Conservation (phyloP, 148 eudicot genomes). For the Chenopodium album region DNA sequence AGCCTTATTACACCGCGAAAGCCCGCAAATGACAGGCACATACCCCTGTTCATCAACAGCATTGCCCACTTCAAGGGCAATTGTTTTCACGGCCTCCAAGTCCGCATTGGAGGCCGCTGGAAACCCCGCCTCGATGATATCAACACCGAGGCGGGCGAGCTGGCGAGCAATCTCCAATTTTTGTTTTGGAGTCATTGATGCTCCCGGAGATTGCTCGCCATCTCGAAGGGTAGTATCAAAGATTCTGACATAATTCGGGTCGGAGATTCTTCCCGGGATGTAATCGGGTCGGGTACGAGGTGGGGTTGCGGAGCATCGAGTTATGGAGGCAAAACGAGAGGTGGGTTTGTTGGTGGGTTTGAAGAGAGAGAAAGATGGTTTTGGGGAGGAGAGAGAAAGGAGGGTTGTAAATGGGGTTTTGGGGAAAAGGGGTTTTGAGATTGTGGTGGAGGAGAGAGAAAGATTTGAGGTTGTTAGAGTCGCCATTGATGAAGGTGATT, state of each 20-base stretch:
- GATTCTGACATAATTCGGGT: conserved; percentile 68
- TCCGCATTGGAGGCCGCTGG: conserved; percentile 86
- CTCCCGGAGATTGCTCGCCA: conserved; percentile 97
- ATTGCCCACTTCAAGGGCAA: conserved; percentile 71
- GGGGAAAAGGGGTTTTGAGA: not conserved
- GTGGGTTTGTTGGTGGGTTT: not conserved
- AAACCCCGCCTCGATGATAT: conserved; percentile 89
- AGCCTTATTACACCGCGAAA: conserved; percentile 76
- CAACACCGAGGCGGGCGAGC: conserved; percentile 75
- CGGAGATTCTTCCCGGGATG: conserved; percentile 57
- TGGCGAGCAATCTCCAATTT: conserved; percentile 83
- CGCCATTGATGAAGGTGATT: not conserved
- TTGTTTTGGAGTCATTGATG: conserved; percentile 79
- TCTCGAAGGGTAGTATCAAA: conserved; percentile 96
- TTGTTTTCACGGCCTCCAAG: conserved; percentile 68
- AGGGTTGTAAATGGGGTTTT: not conserved
- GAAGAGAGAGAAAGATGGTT: not conserved
- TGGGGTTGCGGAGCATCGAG: not conserved
- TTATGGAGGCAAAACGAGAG: not conserved
- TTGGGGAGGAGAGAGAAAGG: not conserved
- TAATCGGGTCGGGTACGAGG: not conserved
- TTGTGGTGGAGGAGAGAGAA: not conserved
- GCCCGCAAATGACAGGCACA: conserved; percentile 87
- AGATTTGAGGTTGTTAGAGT: not conserved
- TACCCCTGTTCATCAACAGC: conserved; percentile 44